Evolutionary conservation across 1,139 yeast species (phyloP).

Genomic region (Magnusiomyces tetraspermus): DNA sequence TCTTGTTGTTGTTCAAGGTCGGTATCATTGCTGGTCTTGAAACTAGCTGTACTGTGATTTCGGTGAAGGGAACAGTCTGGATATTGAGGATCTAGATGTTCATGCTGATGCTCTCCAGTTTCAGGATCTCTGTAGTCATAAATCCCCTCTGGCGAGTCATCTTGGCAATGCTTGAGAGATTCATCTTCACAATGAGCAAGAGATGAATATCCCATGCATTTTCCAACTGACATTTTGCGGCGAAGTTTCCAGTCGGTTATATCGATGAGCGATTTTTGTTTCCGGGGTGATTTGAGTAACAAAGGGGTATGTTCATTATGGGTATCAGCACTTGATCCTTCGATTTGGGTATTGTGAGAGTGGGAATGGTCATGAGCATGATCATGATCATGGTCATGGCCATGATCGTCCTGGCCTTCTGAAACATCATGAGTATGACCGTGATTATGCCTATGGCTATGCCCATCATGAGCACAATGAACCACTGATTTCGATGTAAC

Average conservation of each 20-base stretch:
- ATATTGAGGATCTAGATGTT: constrained; percentile 5
- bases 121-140: constrained; percentile 13
- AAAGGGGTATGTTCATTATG: constrained; percentile 12
- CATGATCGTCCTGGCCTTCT: constrained; percentile 15
- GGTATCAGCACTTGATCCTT: neutral
- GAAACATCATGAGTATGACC: too few relatives aligned
- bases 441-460: constrained; percentile 35
- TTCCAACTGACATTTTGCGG: constrained; percentile 35
- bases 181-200: constrained; percentile 25
- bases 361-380: constrained; percentile 14
- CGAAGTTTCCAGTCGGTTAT: constrained; percentile 21
- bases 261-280: constrained; percentile 35
- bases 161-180: constrained; percentile 7
- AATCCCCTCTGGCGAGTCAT: constrained; percentile 18
- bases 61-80: neutral
- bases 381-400: constrained; percentile 12
- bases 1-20: constrained; percentile 3
- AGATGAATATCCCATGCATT: constrained; percentile 48
- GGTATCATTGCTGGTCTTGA: neutral
- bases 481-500: constrained; percentile 75
- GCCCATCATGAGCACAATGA: constrained; percentile 61
- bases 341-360: neutral
- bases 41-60: neutral
- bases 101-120: constrained; percentile 11
- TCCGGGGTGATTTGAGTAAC: constrained; percentile 23